Percentiles rank a stretch among this genome's conserved stretches.
These are phyloP conservation scores for Cubamyces lactineus DNA, from an alignment of 768 basidiomycete genomes.

Conservation along the genomic window DNA sequence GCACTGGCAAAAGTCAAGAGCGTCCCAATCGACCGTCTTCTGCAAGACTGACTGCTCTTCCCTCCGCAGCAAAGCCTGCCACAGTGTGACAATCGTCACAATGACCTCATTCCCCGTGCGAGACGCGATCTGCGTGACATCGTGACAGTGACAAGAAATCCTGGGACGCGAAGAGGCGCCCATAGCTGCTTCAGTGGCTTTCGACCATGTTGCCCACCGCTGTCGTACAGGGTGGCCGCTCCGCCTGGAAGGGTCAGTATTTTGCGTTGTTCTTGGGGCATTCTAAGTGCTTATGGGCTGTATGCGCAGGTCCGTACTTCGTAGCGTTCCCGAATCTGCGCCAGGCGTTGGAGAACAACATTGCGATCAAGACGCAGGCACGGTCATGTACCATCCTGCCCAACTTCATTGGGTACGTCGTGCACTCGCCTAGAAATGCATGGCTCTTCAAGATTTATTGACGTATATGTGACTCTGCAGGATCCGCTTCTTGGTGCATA, in stretches of 20 bases:
- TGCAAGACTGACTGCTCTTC: too few species aligned
- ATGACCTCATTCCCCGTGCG: slow-evolving; percentile 16
- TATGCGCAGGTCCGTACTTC: slow-evolving; percentile 82
- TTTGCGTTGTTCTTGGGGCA: not conserved
- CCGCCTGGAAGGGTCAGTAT: slow-evolving; percentile 80
- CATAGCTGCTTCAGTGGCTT: slow-evolving; percentile 6
- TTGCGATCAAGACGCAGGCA: slow-evolving; percentile 88
- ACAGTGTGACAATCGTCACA: too few species aligned
- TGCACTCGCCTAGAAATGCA: not conserved
- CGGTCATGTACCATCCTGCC: slow-evolving; percentile 92
- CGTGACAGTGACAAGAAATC: slow-evolving; percentile 6
- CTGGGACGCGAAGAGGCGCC: slow-evolving; percentile 1
- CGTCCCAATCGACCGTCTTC: not conserved
- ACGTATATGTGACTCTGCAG: slow-evolving; percentile 41
- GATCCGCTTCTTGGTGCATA: slow-evolving; percentile 90
- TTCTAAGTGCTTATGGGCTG: too few species aligned
- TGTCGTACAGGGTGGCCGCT: slow-evolving; percentile 63
- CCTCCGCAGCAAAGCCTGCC: slow-evolving; percentile 14
- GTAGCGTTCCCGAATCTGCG: slow-evolving; percentile 89
- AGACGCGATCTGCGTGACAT: not conserved
- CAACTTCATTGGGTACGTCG: slow-evolving; percentile 88
- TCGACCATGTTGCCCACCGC: slow-evolving; percentile 64
- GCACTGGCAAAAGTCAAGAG: too few species aligned
- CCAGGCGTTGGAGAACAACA: slow-evolving; percentile 77
- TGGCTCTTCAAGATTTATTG: not conserved